Evolutionary conservation across 495 filamentous ascomycete species (phyloP).

Genomic region (Lindgomyces ingoldianus): DNA sequence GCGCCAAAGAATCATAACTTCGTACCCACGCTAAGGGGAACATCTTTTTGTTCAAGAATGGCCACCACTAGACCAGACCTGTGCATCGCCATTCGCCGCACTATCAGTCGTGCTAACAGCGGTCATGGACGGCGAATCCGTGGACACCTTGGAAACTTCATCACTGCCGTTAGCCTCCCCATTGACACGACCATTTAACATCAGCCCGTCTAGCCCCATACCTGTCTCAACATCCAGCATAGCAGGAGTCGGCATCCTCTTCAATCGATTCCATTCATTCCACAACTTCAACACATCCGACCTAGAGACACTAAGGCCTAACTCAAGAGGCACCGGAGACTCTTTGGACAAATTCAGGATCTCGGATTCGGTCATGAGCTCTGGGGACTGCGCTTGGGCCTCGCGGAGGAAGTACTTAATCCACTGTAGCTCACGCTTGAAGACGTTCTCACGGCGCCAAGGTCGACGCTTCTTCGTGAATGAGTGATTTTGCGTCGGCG

Average conservation of each 20-base stretch:
- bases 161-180: background rate
- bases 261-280: conserved; percentile 25
- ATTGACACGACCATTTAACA: background rate
- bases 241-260: background rate
- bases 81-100: too few relatives aligned
- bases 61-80: too few relatives aligned
- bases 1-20: too few relatives aligned
- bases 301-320: background rate
- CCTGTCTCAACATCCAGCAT: background rate
- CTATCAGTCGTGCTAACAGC: too few relatives aligned
- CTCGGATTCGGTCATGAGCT: conserved; percentile 21
- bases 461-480: conserved; percentile 15
- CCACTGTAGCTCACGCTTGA: conserved; percentile 28
- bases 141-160: background rate
- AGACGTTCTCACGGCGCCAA: conserved; percentile 32
- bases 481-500: background rate
- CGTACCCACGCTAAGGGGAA: too few relatives aligned
- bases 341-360: conserved; percentile 11
- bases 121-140: too few relatives aligned
- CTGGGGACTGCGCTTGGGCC: background rate
- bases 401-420: conserved; percentile 27
- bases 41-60: too few relatives aligned
- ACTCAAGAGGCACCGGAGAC: conserved; percentile 1
- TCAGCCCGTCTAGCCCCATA: background rate
- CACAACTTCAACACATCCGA: conserved; percentile 18